These are phyloP conservation scores for Centella asiatica DNA, from an alignment of 129 eudicot species.

Conservation along the genomic window DNA sequence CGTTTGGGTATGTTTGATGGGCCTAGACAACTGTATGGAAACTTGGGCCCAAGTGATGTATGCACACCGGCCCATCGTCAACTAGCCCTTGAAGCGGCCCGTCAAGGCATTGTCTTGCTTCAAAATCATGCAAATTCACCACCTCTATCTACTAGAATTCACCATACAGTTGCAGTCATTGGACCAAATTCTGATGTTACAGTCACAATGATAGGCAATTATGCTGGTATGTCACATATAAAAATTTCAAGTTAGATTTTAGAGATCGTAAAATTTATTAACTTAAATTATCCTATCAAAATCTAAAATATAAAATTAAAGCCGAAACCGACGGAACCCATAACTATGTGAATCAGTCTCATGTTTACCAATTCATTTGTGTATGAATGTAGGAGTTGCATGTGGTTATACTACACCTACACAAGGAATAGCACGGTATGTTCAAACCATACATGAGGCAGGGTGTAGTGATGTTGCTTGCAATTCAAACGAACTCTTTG, in stretches of 20 bases:
- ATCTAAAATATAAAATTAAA: no score
- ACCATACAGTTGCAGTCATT: conserved; percentile 70
- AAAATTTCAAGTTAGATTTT: no score
- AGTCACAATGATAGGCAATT: conserved; percentile 88
- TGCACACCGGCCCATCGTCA: conserved; percentile 63
- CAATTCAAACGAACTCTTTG: conserved; percentile 37
- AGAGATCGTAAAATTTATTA: no score
- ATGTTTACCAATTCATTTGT: background rate
- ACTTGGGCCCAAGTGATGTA: conserved; percentile 65
- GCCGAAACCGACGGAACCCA: no score
- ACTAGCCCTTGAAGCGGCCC: conserved; percentile 92
- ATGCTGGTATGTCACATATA: conserved; percentile 49
- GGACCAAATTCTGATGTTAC: conserved; percentile 96
- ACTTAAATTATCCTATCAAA: no score
- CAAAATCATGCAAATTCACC: conserved; percentile 51
- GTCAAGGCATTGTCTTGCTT: conserved; percentile 81
- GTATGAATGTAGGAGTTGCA: conserved; percentile 41
- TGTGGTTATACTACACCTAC: conserved; percentile 75
- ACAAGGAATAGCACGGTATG: conserved; percentile 86
- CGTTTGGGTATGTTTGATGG: conserved; percentile 97
- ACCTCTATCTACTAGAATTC: conserved; percentile 50
- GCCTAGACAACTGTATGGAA: conserved; percentile 53
- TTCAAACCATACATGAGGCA: conserved; percentile 59
- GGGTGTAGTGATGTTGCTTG: conserved; percentile 74
- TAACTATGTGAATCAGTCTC: no score